Percentiles rank a stretch among this genome's conserved stretches.
Conservation (phyloP, 2,329 filamentous ascomycete species). For the Fusarium sp. region DNA sequence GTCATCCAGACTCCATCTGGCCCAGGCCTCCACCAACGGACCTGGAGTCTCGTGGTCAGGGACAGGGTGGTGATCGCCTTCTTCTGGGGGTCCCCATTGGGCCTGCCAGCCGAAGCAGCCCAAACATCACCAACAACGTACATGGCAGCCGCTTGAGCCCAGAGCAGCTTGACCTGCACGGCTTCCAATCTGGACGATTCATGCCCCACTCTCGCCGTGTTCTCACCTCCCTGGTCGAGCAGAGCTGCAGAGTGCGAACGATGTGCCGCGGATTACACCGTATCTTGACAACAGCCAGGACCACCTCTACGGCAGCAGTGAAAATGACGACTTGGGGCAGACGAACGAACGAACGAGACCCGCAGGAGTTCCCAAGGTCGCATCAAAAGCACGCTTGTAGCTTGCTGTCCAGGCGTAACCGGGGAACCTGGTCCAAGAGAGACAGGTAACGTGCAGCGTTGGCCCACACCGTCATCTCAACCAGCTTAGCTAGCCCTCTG, state of each 20-base stretch:
- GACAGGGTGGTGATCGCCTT: slow-evolving; percentile 8
- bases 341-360: slow-evolving; percentile 1
- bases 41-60: slow-evolving; percentile 8
- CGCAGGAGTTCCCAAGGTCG: neutral
- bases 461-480: slow-evolving; percentile 3
- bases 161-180: slow-evolving; percentile 8
- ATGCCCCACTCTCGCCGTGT: neutral
- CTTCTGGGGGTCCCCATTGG: slow-evolving; percentile 11
- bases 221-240: neutral
- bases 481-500: neutral
- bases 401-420: slow-evolving; percentile 5
- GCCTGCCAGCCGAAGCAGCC: neutral
- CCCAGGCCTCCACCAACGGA: slow-evolving; percentile 16
- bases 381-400: neutral
- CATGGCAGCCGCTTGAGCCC: slow-evolving; percentile 9
- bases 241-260: slow-evolving; percentile 3
- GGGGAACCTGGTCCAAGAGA: slow-evolving; percentile 15
- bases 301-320: neutral
- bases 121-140: slow-evolving; percentile 15
- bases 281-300: neutral
- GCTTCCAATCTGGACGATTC: slow-evolving; percentile 12
- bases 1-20: slow-evolving; percentile 1
- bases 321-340: neutral
- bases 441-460: slow-evolving; percentile 1
- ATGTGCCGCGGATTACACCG: neutral